Evolutionary conservation across 495 filamentous ascomycete species (phyloP).

Genomic region (Jackrogersella multiformis): DNA sequence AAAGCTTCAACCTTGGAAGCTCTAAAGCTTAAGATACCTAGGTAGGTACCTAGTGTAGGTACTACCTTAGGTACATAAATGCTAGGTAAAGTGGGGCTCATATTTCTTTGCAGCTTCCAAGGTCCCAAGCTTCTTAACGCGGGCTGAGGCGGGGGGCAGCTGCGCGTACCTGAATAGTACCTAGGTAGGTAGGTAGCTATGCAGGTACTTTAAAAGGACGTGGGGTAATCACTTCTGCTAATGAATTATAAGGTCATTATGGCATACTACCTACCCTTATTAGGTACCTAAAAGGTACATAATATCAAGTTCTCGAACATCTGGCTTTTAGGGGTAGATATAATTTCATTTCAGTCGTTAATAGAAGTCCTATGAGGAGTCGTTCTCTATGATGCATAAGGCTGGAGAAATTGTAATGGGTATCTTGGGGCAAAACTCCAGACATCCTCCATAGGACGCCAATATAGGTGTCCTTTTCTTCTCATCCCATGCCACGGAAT

Average conservation of each 20-base stretch:
- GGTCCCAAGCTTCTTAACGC: not conserved
- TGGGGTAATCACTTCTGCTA: conserved; percentile 27
- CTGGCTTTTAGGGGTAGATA: too few species aligned
- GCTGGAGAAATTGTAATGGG: conserved; percentile 34
- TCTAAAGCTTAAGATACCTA: conserved; percentile 12
- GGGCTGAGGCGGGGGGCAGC: conserved; percentile 24
- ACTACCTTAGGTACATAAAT: too few species aligned
- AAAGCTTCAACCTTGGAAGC: conserved; percentile 4
- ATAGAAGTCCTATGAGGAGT: conserved; percentile 23
- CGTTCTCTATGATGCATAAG: conserved; percentile 25
- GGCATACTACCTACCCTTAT: not conserved
- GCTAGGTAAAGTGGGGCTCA: conserved; percentile 15
- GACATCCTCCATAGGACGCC: conserved; percentile 22
- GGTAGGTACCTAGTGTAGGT: too few species aligned
- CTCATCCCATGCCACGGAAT: conserved; percentile 22
- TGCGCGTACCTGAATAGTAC: conserved; percentile 13
- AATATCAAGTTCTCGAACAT: too few species aligned
- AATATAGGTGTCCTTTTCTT: conserved; percentile 14
- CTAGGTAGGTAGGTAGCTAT: conserved; percentile 1
- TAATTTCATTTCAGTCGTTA: conserved; percentile 31
- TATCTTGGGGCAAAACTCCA: conserved; percentile 41
- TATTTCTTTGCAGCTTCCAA: not conserved
- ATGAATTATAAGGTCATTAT: not conserved
- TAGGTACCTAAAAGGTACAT: not conserved
- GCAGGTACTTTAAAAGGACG: conserved; percentile 28